Evolutionary conservation across 768 basidiomycete genomes (phyloP), one percentile per base, ranked within the genome.

Genomic region (Termitomyces sp.): DNA sequence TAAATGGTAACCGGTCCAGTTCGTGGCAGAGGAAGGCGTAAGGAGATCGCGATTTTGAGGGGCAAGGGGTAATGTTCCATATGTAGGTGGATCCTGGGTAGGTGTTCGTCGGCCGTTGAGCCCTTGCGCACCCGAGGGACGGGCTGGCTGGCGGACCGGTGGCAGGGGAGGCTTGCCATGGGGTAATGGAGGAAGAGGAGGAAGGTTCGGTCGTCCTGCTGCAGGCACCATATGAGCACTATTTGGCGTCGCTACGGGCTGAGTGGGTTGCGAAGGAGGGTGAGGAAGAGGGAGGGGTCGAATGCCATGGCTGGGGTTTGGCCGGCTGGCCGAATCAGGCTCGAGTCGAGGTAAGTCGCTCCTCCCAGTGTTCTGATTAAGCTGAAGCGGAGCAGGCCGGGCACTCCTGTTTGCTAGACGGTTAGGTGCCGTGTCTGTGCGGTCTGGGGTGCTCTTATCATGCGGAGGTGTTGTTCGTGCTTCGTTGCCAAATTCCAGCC

Each of bases 311-410:
- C 64, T 70, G 54, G 72, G 63, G 64, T 69, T 69, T 72, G 69
- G 69, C 52, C 67, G 56, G 28, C 76, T 74, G 24, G 80, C 80
- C n/a, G 87, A 84, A 64, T 91, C 89, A 18, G 83, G 81, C 16
- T 90, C 82, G 59, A 94, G 78, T 20, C 85, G 85, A 7, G 93
- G 93, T 1, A 94, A 84, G 69, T 89, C 88, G 16, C 78, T 75
- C 44, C 86, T 78, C 4, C 77, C 77, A 12, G 79, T 70, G 61
- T 80, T 80, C 0, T 80, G 79, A 18, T 84, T 80, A 11, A 96
- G 79, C 65, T 90, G 85, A n/a, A 96, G 77, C 0, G 94, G 94
- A 0, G 94, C 89, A 4, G 94, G 94, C 62, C 94, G 77, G 44
- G 79, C 82, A 55, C 77, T 83, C 65, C 85, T 79, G 35, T 74